Evolutionary conservation across 2,329 filamentous ascomycete species (phyloP), one percentile per base, ranked within the genome.

Genomic region (Elsinoe batatas): DNA sequence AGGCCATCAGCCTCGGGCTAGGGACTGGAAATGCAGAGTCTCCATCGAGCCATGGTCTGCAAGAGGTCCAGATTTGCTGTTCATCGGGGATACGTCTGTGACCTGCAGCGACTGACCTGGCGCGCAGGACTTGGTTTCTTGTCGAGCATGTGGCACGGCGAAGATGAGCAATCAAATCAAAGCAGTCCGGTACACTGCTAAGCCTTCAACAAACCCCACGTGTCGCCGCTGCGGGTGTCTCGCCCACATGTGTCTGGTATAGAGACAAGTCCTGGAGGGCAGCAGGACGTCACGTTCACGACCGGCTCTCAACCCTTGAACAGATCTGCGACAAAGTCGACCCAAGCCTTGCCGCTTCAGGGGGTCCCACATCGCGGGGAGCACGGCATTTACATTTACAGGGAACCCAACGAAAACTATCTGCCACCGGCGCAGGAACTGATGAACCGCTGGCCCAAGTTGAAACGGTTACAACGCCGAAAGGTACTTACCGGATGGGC

Each of bases 371-470:
- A 15, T 51, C 47, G 47, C 47, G 47, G 47, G 47, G 47, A 37
- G 32, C 47, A 38, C 47, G 47, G 47, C 47, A 51, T 51, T 51
- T 51, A 26, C 47, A 51, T 51, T 51, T 51, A 26, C 47, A 37
- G 32, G 33, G 47, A 35, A 51, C 37, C 47, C 32, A 51, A 51
- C 47, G 47, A 51, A 51, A 51, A 51, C 33, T 35, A 51, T 51
- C 47, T 51, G 47, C 47, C 47, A 51, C 36, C 47, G 47, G 47
- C 35, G 33, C 47, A 51, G 47, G 47, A 51, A 51, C 47, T 51
- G 47, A 18, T 51, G 47, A 15, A 51, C 35, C 33, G 47, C 33
- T 51, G 47, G 47, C 47, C 32, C 47, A 51, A 38, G 47, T 18
- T 51, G 47, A 51, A 51, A 51, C 47, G 47, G 47, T 12, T 17